Evolutionary conservation across 495 filamentous ascomycete species (phyloP), one percentile per base, ranked within the genome.

Genomic region (Staphylotrichum longicolle): DNA sequence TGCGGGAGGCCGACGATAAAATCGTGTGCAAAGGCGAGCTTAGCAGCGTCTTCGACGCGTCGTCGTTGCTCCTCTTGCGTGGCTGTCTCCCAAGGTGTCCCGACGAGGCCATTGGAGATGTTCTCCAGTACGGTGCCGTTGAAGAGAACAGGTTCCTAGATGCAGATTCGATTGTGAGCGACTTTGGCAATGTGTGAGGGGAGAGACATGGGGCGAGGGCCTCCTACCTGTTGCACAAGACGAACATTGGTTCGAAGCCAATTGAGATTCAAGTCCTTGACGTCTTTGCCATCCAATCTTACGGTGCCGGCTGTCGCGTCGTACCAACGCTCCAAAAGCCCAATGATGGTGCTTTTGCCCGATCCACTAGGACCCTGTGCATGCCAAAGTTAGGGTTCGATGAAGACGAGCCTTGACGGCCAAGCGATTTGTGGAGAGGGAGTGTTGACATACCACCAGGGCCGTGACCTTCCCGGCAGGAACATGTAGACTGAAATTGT

Each of bases 271-370:
- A 86, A 63, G 11, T 82, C 77, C 1, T 77, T 74, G 3, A 89
- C 54, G 51, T 83, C 75, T 6, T 80, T 74, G 1, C 78, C 82
- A 34, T 82, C 80, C 4, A 88, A 77, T 3, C 75, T 65, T 54
- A 89, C 71, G 2, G 69, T 68, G 0, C 82, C 82, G 10, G 70
- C 73, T 34, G 72, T 57, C 42, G 93, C 87, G 44, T 88, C 82
- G 68, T 96, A 98, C 80, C 96, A 98, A 6, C 94, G 83, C 73
- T 96, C 91, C 12, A 96, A 84, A 7, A 98, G 77, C 5, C 91
- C 92, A 32, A 98, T 86, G 15, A 96, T 88, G 3, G 92, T 97
- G 70, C 86, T 90, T 74, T 98, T 98, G 58, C 93, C 88, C 46
- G 90, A 68, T 12, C 68, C 68, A 32, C 63, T 66, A 50, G 55